Evolutionary conservation across 2,329 filamentous ascomycete genomes (phyloP).

Genomic region (Aspergillus sp.): DNA sequence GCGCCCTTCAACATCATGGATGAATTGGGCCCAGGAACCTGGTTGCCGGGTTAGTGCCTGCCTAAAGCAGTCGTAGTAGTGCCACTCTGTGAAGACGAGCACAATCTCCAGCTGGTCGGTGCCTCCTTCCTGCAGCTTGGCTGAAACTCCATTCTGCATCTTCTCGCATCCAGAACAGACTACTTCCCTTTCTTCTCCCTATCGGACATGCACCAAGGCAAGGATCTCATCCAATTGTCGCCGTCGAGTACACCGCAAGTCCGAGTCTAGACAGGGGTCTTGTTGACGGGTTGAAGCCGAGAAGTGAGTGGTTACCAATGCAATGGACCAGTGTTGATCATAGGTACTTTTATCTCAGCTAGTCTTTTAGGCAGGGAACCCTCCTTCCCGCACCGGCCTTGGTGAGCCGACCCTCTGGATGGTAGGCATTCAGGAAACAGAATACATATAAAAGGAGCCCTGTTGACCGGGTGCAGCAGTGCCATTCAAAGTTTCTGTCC

Average conservation of each 20-base stretch:
- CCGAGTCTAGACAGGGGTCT: background rate
- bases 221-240: background rate
- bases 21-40: conserved; percentile 1
- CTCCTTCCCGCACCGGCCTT: background rate
- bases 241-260: conserved; percentile 5
- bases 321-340: background rate
- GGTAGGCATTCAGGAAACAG: background rate
- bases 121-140: conserved; percentile 12
- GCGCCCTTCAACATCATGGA: background rate
- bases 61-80: background rate
- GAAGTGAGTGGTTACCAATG: background rate
- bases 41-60: conserved; percentile 4
- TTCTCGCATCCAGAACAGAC: conserved; percentile 3
- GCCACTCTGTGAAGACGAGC: background rate
- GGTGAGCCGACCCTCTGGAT: background rate
- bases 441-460: conserved; percentile 4
- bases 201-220: background rate
- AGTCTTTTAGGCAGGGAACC: background rate
- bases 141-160: conserved; percentile 1
- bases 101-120: background rate
- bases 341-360: conserved; percentile 2
- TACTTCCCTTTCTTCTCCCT: background rate
- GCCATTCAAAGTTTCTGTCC: background rate
- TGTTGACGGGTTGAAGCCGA: background rate
- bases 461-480: background rate